Conservation (phyloP, 2,329 filamentous ascomycete genomes). For the Exophiala xenobiotica region DNA sequence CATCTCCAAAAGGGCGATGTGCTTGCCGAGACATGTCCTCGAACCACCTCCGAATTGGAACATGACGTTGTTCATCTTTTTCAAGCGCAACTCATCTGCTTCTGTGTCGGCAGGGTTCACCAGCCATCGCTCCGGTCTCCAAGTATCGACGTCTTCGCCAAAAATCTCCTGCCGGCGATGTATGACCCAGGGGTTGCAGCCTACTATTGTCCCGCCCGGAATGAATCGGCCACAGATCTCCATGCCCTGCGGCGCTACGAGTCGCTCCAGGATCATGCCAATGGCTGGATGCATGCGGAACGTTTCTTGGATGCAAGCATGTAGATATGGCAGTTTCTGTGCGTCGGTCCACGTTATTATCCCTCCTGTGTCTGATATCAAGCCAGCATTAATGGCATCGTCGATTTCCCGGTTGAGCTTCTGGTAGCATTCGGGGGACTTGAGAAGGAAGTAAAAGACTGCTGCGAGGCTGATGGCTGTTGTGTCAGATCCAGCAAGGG, state of each 20-base stretch:
- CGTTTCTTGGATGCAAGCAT: constrained; percentile 73
- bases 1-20: constrained; percentile 21
- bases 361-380: constrained; percentile 24
- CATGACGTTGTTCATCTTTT: not conserved
- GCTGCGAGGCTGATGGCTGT: constrained; percentile 37
- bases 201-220: constrained; percentile 69
- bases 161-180: constrained; percentile 40
- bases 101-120: not conserved
- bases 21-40: constrained; percentile 21
- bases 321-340: constrained; percentile 70
- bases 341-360: constrained; percentile 29
- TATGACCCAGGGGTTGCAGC: constrained; percentile 54
- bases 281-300: constrained; percentile 58
- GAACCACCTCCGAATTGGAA: not conserved
- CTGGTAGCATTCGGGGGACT: constrained; percentile 26
- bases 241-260: constrained; percentile 58
- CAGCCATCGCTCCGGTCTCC: constrained; percentile 16
- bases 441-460: constrained; percentile 36
- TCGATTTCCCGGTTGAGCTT: not conserved
- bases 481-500: constrained; percentile 39
- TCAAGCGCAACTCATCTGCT: not conserved
- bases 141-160: constrained; percentile 7
- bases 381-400: constrained; percentile 28
- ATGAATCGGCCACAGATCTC: constrained; percentile 67
- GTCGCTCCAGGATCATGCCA: constrained; percentile 13